Evolutionary conservation across 2,329 filamentous ascomycete species (phyloP), one percentile per base, ranked within the genome.

Genomic region (Aspergillus novoparasiticus): DNA sequence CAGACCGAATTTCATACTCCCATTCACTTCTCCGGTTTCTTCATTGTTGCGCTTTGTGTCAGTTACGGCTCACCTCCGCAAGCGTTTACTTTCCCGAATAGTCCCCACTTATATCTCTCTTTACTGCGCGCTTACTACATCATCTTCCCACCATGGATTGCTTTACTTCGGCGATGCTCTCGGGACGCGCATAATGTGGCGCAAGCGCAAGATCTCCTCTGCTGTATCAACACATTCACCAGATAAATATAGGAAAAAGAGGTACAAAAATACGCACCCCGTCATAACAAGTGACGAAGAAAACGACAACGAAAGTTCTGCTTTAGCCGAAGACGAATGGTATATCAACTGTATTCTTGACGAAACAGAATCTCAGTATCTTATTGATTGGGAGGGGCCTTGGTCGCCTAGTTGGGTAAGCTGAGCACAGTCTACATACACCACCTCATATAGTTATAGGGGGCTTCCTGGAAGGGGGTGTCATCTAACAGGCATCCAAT

Each of bases 341-440:
- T 70, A 69, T 60, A 76, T 77, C 48, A 76, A 76, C 58, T 70
- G 70, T 63, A 78, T 78, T 55, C 69, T 78, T 61, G 73, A 73
- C 65, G 76, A 80, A 67, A 71, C 70, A 36, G 61, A 69, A 51
- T 67, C 68, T 21, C 69, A 75, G 56, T 80, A 78, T 67, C 68
- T 79, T 32, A 76, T 80, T 64, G 76, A 78, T 39, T 79, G 76
- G 77, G 73, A 75, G 60, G 76, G 74, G 10, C 66, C 69, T 32
- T 79, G 72, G 66, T 68, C 72, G 36, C 76, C 77, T 58, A 75
- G 70, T 64, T 79, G 76, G 76, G 77, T 79, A 68, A 71, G 76
- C 75, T 58, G 9, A 16, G 36, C 41, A 48, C 51, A 10, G 16
- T 55, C 16, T 45, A 26, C 30, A 34, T 45, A n/a, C 19, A 11